These are phyloP conservation scores for Fusarium penzigii DNA, from an alignment of 2,329 filamentous ascomycete genomes.

Conservation along the genomic window DNA sequence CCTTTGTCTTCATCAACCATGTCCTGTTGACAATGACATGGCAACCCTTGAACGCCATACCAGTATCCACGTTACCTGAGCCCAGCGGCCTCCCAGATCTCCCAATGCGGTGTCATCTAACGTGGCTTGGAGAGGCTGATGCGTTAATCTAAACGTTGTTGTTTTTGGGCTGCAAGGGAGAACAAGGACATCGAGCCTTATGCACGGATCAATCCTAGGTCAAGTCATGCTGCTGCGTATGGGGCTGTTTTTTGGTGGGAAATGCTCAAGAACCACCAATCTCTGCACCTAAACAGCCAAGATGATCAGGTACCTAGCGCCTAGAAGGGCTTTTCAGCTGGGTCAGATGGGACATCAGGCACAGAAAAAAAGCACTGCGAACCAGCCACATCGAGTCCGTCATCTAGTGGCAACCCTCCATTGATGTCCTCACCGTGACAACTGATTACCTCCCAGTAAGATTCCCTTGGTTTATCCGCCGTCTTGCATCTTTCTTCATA, in stretches of 20 bases:
- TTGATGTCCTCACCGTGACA: too few species aligned
- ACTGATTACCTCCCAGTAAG: background rate
- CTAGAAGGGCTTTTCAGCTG: background rate
- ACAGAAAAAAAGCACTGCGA: background rate
- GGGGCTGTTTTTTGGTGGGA: background rate
- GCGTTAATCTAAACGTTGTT: background rate
- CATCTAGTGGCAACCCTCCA: background rate
- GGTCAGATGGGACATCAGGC: background rate
- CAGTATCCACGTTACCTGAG: too few species aligned
- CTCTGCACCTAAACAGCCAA: background rate
- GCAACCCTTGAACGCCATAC: too few species aligned
- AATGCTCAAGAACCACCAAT: background rate
- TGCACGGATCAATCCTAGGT: background rate
- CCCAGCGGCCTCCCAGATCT: background rate
- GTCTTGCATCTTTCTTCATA: background rate
- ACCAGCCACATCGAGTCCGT: slow-evolving; percentile 1
- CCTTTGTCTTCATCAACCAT: too few species aligned
- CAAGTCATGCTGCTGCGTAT: too few species aligned
- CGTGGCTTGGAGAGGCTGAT: background rate
- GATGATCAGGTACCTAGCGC: background rate
- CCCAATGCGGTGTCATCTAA: background rate
- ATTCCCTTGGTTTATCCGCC: background rate
- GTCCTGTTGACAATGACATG: too few species aligned
- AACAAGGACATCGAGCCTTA: background rate
- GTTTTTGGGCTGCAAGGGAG: background rate